Conservation (phyloP, 2,329 filamentous ascomycete genomes). For the Arachnopeziza araneosa region DNA sequence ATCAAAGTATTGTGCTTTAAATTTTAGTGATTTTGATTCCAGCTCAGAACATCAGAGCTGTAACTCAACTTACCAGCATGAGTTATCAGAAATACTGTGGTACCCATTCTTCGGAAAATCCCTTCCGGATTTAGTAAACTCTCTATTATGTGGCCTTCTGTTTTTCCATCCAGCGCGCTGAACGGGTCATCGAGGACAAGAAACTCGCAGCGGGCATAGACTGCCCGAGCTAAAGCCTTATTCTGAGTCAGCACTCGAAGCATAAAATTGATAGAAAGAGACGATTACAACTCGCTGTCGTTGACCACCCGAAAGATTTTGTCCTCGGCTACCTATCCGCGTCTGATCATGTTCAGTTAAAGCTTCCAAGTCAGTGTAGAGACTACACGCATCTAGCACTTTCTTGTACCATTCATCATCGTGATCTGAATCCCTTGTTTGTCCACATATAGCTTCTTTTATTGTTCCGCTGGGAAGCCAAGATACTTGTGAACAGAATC, state of each 20-base stretch:
- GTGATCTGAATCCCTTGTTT: neutral
- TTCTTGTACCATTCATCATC: conserved; percentile 29
- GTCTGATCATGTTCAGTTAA: conserved; percentile 34
- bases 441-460: conserved; percentile 29
- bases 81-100: conserved; percentile 40
- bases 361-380: conserved; percentile 21
- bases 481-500: conserved; percentile 34
- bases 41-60: neutral
- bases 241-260: neutral
- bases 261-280: neutral
- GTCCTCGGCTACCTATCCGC: conserved; percentile 35
- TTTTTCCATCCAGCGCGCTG: conserved; percentile 41
- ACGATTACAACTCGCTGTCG: conserved; percentile 35
- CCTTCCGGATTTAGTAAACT: conserved; percentile 38
- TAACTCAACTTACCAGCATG: conserved; percentile 5
- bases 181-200: conserved; percentile 43
- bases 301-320: conserved; percentile 40
- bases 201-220: conserved; percentile 37
- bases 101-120: conserved; percentile 33
- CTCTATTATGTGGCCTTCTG: conserved; percentile 37
- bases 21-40: neutral
- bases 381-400: conserved; percentile 23
- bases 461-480: conserved; percentile 36
- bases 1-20: conserved; percentile 32
- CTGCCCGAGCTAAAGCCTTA: conserved; percentile 40